A percentile compares a stretch with the other conserved stretches of the same genome.
Conservation (phyloP, 129 eudicot genomes). For the Deinandra increscens region DNA sequence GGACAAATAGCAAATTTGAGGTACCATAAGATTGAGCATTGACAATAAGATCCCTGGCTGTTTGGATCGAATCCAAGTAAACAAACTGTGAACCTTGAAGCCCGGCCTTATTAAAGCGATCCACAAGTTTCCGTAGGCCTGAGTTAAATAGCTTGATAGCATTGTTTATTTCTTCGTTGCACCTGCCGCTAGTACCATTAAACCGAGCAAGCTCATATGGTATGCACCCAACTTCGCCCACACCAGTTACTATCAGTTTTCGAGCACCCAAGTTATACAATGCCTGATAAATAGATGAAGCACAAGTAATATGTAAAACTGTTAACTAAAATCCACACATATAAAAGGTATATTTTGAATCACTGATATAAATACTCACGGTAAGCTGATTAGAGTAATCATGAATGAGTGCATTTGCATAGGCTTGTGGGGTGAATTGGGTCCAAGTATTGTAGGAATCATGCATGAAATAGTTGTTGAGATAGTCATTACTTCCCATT, state of each 20-base stretch:
- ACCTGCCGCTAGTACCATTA: constrained; percentile 42
- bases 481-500: constrained; percentile 94
- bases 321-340: not conserved
- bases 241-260: constrained; percentile 63
- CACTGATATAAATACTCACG: constrained; percentile 27
- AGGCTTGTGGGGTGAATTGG: constrained; percentile 52
- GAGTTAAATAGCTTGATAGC: constrained; percentile 61
- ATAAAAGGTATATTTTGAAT: not conserved
- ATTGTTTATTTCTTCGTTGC: constrained; percentile 73
- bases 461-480: constrained; percentile 87
- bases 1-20: not conserved
- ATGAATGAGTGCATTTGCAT: constrained; percentile 66
- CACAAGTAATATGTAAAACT: not conserved
- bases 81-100: constrained; percentile 77
- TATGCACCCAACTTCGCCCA: constrained; percentile 94
- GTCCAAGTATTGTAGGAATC: constrained; percentile 52
- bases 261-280: constrained; percentile 82
- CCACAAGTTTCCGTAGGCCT: constrained; percentile 61
- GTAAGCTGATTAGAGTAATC: constrained; percentile 65
- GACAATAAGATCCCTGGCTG: constrained; percentile 49
- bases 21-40: constrained; percentile 66
- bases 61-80: constrained; percentile 60
- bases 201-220: constrained; percentile 86
- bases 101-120: constrained; percentile 52
- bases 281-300: constrained; percentile 31